Evolutionary conservation across 2,329 filamentous ascomycete species (phyloP), one percentile per base, ranked within the genome.

Genomic region (Pseudogymnoascus sp.): DNA sequence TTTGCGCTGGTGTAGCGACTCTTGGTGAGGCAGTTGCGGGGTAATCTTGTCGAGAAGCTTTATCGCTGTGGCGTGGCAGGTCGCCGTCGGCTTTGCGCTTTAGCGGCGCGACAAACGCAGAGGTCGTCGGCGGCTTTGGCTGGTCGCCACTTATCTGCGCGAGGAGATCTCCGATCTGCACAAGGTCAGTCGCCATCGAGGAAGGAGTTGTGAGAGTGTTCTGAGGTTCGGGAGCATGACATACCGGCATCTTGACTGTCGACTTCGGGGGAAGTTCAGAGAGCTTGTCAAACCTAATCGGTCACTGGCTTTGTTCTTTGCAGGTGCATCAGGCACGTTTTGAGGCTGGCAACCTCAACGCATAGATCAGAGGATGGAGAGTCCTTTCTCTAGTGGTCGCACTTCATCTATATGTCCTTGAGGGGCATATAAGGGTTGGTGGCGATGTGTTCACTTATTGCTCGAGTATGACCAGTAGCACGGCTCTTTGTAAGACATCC

Each of bases 71-170:
- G 59, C 69, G 71, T 41, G 72, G 72, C 30, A 79, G 69, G 61
- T 83, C 79, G 62, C 80, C 76, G 36, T 81, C 79, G 57, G 82
- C 80, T 69, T 86, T 87, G 65, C 84, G 79, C 72, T 87, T 87
- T 37, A 75, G 71, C 28, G 74, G 67, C 14, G 74, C 66, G 43
- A 64, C 62, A 57, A 71, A 65, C 14, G 71, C 64, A 59, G 68
- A 68, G 2, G 69, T 38, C 9, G 66, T 66, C 14, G 74, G 62
- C 58, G 68, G 67, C 28, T 75, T 64, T 60, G 70, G 67, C 41
- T 77, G 73, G 69, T 79, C 77, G 64, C 83, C 84, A 65, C 77
- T 82, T 66, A 87, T 87, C 70, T 83, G 80, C 66, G 82, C 84
- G 35, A 84, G 76, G n/a, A 84, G 74, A 65, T 84, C 81, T 63